Percentiles rank a stretch among this genome's conserved stretches.
phyloP scores from a whole-genome alignment of 192 early-diverging fungal species.

The Linderina pennispora region DNA sequence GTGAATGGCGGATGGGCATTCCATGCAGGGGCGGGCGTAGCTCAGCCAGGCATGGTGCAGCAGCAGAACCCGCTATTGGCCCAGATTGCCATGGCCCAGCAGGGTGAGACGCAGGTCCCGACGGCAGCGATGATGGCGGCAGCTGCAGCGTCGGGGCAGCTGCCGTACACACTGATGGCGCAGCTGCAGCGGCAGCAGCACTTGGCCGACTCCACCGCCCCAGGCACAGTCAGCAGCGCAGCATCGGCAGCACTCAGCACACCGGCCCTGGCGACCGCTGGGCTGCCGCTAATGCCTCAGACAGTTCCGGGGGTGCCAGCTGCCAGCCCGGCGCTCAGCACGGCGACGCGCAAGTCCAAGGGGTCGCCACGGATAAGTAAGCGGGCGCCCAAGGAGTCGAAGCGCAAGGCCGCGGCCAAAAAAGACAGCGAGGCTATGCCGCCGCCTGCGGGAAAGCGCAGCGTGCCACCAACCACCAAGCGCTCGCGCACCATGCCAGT shows the following conservation, averaged over 20 bases:
- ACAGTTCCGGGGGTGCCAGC: background rate
- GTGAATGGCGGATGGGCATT: no score
- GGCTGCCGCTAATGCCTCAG: background rate
- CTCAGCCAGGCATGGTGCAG: no score
- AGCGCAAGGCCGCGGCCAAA: conserved; percentile 5
- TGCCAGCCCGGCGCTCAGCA: conserved; percentile 33
- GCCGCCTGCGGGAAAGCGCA: background rate
- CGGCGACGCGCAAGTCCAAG: conserved; percentile 16
- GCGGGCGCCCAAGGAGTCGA: conserved; percentile 6
- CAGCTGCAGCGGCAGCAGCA: conserved; percentile 2
- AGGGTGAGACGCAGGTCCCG: no score
- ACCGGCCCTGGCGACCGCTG: conserved; percentile 11
- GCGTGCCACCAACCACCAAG: background rate
- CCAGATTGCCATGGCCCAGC: no score
- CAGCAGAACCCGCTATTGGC: no score
- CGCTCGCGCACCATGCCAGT: background rate
- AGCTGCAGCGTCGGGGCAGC: background rate
- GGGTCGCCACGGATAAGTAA: conserved; percentile 10
- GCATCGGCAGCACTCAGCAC: conserved; percentile 13
- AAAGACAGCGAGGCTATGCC: background rate
- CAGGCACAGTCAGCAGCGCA: conserved; percentile 6
- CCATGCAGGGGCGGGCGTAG: no score
- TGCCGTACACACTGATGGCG: background rate
- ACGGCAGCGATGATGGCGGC: no score
- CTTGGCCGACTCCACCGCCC: background rate